Evolutionary conservation across 148 eudicot genomes (phyloP).

Genomic region (Mesembryanthemum crystallinum): DNA sequence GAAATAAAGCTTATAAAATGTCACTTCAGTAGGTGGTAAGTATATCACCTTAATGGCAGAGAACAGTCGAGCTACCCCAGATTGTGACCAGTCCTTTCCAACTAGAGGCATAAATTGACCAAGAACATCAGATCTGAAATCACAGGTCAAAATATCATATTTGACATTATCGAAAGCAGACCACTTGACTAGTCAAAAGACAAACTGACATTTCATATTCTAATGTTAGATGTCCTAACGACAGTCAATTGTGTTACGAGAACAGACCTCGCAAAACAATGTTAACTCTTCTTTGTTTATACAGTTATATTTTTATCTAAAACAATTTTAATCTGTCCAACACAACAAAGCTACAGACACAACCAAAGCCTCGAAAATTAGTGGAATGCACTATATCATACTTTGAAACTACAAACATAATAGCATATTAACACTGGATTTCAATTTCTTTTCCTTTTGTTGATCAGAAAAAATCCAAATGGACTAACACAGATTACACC

Average conservation of each 20-base stretch:
- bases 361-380: background rate
- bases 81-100: conserved; percentile 98
- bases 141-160: conserved; percentile 6
- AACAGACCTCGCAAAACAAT: background rate
- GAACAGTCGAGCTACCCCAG: conserved; percentile 93
- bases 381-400: background rate
- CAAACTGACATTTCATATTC: background rate
- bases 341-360: background rate
- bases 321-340: too few relatives aligned
- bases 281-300: too few relatives aligned
- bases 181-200: background rate
- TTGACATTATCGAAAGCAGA: conserved; percentile 9
- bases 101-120: conserved; percentile 99
- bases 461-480: background rate
- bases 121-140: conserved; percentile 94
- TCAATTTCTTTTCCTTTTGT: background rate
- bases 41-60: conserved; percentile 84
- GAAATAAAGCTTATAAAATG: conserved; percentile 2
- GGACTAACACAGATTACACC: too few relatives aligned
- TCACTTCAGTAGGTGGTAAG: background rate
- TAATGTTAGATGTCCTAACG: background rate
- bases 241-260: background rate
- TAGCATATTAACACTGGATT: background rate
- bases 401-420: background rate
- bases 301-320: too few relatives aligned